Base-by-base conservation (phyloP, 1,284 basidiomycete species). In the Retiboletus flavoniger region DNA sequence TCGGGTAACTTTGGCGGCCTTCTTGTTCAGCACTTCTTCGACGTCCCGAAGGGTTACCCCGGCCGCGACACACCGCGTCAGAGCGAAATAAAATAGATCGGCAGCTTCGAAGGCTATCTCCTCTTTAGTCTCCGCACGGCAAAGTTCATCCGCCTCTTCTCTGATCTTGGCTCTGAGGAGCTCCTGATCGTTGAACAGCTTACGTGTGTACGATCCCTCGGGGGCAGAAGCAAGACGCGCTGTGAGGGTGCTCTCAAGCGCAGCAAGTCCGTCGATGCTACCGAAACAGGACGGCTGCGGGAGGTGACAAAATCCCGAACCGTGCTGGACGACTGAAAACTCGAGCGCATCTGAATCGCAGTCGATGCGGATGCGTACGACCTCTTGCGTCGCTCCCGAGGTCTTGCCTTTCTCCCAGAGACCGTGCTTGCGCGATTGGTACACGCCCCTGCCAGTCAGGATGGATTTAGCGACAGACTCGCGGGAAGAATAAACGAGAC, bases 361-460 rank as follows among this genome's bases (percentile, higher is more conserved):
- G 73, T 99, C 97, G 35, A 89, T 72, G 24, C 86, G 81, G 60
- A 99, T 90, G 61, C 82, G 79, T 17, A 95, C 78, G 51, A 99
- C 83, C 36, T 92, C 83, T 69, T 99, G 97, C 1, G 90, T 94
- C 9, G 95, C 89, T 24, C 97, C 97, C 19, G 91, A 95, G 0
- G 95, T 97, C 73, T 93, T 95, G 24, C 97, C 97, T 72, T 99
- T 99, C 57, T 91, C 81, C 97, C 97, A 99, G 17, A 99, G 76
- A 8, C 95, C 95, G 67, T 95, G 93, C 66, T 95, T 95, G 60
- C 97, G 87, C 17, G 94, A 98, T 70, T 98, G 95, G 73, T 99
- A 99, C 36, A 97, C 89, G 28, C 96, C 97, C 64, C 88, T 89
- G 32, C 94, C 93, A 2, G 93, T 90, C 46, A 84, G 62, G 67